These are phyloP conservation scores for Plasmodium inui DNA, from an alignment of 169 alveolate genomes.

Conservation along the genomic window DNA sequence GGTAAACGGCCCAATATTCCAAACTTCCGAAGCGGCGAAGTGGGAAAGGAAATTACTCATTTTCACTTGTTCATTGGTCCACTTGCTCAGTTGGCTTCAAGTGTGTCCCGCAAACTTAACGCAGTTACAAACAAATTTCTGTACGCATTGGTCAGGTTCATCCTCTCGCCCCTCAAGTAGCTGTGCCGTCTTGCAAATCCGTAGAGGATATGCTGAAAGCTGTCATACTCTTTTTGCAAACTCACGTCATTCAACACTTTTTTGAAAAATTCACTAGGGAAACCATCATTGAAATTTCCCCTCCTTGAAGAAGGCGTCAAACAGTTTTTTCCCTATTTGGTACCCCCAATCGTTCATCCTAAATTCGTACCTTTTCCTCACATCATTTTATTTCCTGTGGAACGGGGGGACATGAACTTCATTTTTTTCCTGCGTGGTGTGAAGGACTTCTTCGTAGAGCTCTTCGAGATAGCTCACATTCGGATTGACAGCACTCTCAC, in stretches of 20 bases:
- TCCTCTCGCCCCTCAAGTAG: constrained; percentile 2
- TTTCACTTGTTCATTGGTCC: background rate
- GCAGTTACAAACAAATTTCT: background rate
- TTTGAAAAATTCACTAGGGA: background rate
- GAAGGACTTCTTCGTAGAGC: background rate
- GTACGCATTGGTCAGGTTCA: background rate
- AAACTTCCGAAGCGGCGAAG: background rate
- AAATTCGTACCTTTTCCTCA: constrained; percentile 2
- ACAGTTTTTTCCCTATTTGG: background rate
- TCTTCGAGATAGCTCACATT: background rate
- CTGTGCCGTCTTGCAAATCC: constrained; percentile 21
- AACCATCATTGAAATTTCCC: background rate
- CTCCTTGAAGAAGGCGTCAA: background rate
- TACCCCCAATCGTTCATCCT: background rate
- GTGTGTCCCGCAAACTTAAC: background rate
- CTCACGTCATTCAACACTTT: constrained; percentile 4
- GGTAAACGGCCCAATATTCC: background rate
- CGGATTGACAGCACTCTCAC: background rate
- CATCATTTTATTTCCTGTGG: background rate
- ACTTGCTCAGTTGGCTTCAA: background rate
- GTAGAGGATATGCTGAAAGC: constrained; percentile 19
- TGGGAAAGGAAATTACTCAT: background rate
- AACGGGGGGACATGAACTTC: background rate
- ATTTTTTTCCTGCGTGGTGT: background rate
- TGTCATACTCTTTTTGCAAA: background rate